A percentile compares a stretch with the other conserved stretches of the same genome.
Evolutionary conservation across 805 yeast genomes (phyloP).

Genomic region (Sugiyamaella boreocaroliniensis): DNA sequence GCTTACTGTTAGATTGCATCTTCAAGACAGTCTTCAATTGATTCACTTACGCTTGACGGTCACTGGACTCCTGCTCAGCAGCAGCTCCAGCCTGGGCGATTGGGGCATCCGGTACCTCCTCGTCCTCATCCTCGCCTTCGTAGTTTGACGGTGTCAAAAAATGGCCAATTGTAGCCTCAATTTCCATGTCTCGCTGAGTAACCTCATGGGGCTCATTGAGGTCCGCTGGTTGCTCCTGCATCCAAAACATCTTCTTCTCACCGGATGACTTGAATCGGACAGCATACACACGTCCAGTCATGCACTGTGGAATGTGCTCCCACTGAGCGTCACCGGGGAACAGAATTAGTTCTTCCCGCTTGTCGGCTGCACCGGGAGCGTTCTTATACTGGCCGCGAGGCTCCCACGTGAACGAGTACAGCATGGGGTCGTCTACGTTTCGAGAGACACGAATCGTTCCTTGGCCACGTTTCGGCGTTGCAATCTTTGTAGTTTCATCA

Average conservation of each 20-base stretch:
- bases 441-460: conserved; percentile 58
- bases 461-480: conserved; percentile 64
- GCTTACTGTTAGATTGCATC: background rate
- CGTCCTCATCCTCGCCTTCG: conserved; percentile 25
- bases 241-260: conserved; percentile 54
- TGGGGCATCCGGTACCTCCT: conserved; percentile 12
- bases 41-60: background rate
- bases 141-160: conserved; percentile 36
- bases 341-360: conserved; percentile 51
- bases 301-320: conserved; percentile 61
- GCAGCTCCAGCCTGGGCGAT: conserved; percentile 8
- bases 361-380: conserved; percentile 33
- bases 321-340: conserved; percentile 84
- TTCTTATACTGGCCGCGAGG: conserved; percentile 44
- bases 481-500: conserved; percentile 50
- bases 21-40: background rate
- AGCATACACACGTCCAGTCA: conserved; percentile 70
- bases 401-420: conserved; percentile 65
- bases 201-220: conserved; percentile 41
- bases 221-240: conserved; percentile 52
- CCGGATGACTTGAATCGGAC: conserved; percentile 59
- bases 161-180: conserved; percentile 43
- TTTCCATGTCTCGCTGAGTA: conserved; percentile 43
- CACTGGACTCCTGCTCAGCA: conserved; percentile 5
- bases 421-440: conserved; percentile 63